Conservation (phyloP, 1,284 basidiomycete genomes). For the Papiliotrema fonsecae region DNA sequence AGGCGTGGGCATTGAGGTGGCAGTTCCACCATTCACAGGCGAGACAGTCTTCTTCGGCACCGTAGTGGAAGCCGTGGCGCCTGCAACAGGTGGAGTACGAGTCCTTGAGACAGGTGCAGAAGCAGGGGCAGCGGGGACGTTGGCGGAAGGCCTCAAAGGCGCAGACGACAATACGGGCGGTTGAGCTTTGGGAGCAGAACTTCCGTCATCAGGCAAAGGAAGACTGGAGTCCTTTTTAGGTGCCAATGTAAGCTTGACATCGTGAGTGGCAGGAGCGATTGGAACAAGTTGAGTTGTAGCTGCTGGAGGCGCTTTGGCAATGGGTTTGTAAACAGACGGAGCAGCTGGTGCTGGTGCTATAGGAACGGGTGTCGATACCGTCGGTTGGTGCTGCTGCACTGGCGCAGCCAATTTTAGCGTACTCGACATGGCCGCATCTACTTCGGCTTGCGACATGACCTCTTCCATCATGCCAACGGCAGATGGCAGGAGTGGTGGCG, state of each 20-base stretch:
- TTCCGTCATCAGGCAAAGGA: not conserved
- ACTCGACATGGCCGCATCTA: constrained; percentile 17
- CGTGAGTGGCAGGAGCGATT: not conserved
- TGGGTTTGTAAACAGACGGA: not conserved
- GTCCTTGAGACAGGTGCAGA: not conserved
- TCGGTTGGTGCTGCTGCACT: not conserved
- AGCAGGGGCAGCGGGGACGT: not conserved
- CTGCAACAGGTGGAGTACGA: not conserved
- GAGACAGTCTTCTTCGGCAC: not conserved
- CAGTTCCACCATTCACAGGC: constrained; percentile 4
- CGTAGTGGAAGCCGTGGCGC: not conserved
- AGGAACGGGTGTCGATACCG: constrained; percentile 6
- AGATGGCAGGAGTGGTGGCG: constrained; percentile 13
- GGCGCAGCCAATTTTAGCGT: not conserved
- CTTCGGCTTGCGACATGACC: constrained; percentile 24
- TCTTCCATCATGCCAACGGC: constrained; percentile 20
- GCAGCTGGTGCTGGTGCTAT: constrained; percentile 7
- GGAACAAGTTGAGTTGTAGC: not conserved
- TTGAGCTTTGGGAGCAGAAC: not conserved
- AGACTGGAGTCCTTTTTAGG: no score
- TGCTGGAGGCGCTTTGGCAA: not conserved
- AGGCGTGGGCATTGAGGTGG: constrained; percentile 3
- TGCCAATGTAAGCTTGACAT: no score
- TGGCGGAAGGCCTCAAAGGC: not conserved
- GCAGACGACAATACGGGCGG: not conserved